Evolutionary conservation across 2,329 filamentous ascomycete species (phyloP), one percentile per base, ranked within the genome.

Genomic region (Amylocarpus encephaloides): DNA sequence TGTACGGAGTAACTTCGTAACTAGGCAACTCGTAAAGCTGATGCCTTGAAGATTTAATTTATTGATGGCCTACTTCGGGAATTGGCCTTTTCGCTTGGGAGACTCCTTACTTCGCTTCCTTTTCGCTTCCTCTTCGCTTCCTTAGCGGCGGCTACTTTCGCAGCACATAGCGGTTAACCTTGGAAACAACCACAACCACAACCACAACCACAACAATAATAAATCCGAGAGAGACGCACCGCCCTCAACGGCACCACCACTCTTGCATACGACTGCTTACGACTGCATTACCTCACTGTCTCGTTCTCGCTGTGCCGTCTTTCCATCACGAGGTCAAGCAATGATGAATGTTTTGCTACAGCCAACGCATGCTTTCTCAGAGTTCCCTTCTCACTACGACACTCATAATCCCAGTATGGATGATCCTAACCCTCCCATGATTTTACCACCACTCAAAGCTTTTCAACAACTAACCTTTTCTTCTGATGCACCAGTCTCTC

Each of bases 321-420:
- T 40, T 19, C 5, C 39, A 43, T 43, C 7, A 32, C 16, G 19
- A 26, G 41, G 39, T 19, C 35, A 48, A 60, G 53, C 58, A 64
- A 75, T 56, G 50, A 85, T 85, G 81, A 83, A 83, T 67, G 73
- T 81, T 65, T 66, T 83, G 67, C 67, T 83, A 57, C 76, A 78
- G 62, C 75, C 78, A 59, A 53, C 57, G 46, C 79, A 83, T 65
- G 70, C 77, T 59, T 78, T 82, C 62, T 74, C 76, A 63, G 77
- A 79, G 59, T 77, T 80, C 61, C 74, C 77, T 64, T 76, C 78
- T 59, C 77, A 78, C 58, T 76, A 79, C 74, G 50, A 60, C 74
- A 76, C 57, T 72, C 56, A 80, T 77, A 52, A 76, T 76, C 43
- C 72, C 74, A 57, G 73, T 78, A 66, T 74, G 77, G 43, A 36